Evolutionary conservation across 2,329 filamentous ascomycete genomes (phyloP).

Genomic region (Bipolaris gigantea): DNA sequence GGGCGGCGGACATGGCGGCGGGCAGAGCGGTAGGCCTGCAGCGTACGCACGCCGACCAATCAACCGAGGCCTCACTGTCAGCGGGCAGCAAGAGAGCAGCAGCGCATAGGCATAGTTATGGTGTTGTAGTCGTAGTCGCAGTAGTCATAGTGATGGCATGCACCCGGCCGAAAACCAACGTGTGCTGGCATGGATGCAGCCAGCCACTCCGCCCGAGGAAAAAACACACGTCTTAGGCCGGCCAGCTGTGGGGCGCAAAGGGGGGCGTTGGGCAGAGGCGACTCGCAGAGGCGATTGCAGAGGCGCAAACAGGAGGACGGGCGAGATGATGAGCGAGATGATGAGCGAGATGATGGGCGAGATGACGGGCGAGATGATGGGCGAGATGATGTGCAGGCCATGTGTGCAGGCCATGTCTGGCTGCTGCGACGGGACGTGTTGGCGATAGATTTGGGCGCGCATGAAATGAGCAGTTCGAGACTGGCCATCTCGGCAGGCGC

Average conservation of each 20-base stretch:
- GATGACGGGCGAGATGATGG: no score
- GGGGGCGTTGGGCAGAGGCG: not conserved
- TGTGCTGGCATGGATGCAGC: not conserved
- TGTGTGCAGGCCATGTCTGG: not conserved
- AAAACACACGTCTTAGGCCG: not conserved
- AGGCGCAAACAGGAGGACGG: not conserved
- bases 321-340: no score
- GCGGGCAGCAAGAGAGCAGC: not conserved
- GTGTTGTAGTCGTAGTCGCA: no score
- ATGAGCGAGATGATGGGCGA: no score
- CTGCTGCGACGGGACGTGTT: not conserved
- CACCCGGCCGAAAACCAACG: not conserved
- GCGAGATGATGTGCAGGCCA: not conserved
- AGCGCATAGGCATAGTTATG: not conserved
- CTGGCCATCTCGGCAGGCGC: constrained; percentile 13
- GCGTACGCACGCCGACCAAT: not conserved
- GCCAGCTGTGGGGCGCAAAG: not conserved
- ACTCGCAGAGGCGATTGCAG: not conserved
- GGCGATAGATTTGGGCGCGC: constrained; percentile 5
- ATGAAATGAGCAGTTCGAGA: constrained; percentile 21
- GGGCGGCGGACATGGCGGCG: not conserved
- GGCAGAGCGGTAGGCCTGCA: not conserved
- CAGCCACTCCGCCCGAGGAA: not conserved
- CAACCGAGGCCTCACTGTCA: not conserved
- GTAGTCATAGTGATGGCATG: no score